Conservation (phyloP, 495 filamentous ascomycete genomes). For the Aspergillus ostianus region DNA sequence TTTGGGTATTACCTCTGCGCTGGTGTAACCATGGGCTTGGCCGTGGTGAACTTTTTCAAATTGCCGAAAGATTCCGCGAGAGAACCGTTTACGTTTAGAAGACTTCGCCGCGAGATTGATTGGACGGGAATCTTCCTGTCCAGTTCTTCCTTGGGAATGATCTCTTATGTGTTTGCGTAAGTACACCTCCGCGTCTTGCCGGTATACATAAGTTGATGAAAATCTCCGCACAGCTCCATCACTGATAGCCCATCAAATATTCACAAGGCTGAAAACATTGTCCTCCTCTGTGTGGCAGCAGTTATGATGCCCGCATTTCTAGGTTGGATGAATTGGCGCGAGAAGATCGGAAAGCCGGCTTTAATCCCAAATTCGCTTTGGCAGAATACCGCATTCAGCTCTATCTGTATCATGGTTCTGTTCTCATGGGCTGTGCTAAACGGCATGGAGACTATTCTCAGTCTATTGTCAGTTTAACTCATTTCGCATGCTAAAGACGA, state of each 20-base stretch:
- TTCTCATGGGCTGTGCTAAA: background rate
- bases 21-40: no score
- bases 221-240: no score
- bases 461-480: no score
- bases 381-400: background rate
- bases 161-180: conserved; percentile 5
- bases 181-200: no score
- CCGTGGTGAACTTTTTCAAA: no score
- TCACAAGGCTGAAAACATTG: background rate
- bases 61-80: no score
- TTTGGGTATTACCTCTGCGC: background rate
- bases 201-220: no score
- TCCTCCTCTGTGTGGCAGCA: background rate
- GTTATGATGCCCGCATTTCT: background rate
- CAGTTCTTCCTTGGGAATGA: background rate
- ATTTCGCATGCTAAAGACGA: background rate
- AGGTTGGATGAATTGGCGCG: background rate
- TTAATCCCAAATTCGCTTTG: background rate
- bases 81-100: no score
- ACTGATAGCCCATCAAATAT: no score
- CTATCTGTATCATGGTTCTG: background rate
- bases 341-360: background rate
- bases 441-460: background rate
- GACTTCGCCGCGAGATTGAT: background rate
- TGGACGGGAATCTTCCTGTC: conserved; percentile 1